Percentiles rank a stretch among this genome's conserved stretches.
Evolutionary conservation across 768 basidiomycete species (phyloP).

Genomic region (Leccinum olivaceopallidum): DNA sequence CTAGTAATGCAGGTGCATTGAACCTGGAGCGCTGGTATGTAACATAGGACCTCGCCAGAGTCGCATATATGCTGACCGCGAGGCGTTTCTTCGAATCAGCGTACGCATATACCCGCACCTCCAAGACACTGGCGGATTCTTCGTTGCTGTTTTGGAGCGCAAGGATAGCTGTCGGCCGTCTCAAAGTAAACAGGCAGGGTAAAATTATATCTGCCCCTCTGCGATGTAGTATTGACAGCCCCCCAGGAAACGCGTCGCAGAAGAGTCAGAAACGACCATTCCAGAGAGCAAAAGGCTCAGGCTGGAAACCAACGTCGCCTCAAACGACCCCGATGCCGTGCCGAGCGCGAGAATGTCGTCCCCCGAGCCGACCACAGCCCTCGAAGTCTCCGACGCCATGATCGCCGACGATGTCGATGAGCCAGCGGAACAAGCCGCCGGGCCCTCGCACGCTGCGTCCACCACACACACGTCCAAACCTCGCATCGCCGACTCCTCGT

Average conservation of each 20-base stretch:
- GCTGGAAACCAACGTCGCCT: slow-evolving; percentile 30
- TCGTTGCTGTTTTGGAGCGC: slow-evolving; percentile 85
- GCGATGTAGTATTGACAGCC: slow-evolving; percentile 3
- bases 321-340: slow-evolving; percentile 5
- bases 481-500: slow-evolving; percentile 39
- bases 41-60: not conserved
- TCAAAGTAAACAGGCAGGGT: slow-evolving; percentile 18
- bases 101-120: slow-evolving; percentile 92
- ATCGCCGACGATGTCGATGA: slow-evolving; percentile 4
- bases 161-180: slow-evolving; percentile 24
- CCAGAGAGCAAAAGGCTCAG: slow-evolving; percentile 54
- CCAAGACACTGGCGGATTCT: slow-evolving; percentile 97
- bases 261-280: slow-evolving; percentile 40
- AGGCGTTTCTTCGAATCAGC: slow-evolving; percentile 38
- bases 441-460: not conserved
- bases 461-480: slow-evolving; percentile 3
- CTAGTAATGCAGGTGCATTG: slow-evolving; percentile 56
- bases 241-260: slow-evolving; percentile 47
- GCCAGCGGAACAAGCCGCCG: not conserved
- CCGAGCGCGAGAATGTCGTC: slow-evolving; percentile 10
- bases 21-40: slow-evolving; percentile 74
- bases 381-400: slow-evolving; percentile 2
- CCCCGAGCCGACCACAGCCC: not conserved
- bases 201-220: not conserved
- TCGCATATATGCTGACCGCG: not conserved